Percentiles rank a stretch among this genome's conserved stretches.
These are phyloP conservation scores for Xylariomycetidae sp. DNA, from an alignment of 2,329 filamentous ascomycete species.

Conservation along the genomic window DNA sequence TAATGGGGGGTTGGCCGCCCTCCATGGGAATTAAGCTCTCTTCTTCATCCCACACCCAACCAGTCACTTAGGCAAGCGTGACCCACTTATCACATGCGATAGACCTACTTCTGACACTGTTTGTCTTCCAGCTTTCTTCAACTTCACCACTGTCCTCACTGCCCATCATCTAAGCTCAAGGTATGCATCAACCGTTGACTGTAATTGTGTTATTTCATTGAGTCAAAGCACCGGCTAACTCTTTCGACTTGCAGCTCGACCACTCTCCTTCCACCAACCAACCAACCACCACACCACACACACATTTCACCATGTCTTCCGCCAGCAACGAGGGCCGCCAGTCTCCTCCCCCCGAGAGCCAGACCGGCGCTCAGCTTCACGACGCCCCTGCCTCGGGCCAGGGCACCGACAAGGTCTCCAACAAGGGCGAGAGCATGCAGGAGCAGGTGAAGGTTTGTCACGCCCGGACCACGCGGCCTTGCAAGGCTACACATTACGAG, in stretches of 20 bases:
- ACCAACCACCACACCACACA: slow-evolving; percentile 11
- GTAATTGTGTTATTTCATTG: too few species aligned
- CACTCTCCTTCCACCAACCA: slow-evolving; percentile 1
- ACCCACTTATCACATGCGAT: too few species aligned
- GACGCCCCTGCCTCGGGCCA: slow-evolving; percentile 52
- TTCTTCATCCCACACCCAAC: too few species aligned
- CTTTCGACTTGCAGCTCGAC: slow-evolving; percentile 5
- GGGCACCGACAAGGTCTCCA: slow-evolving; percentile 47
- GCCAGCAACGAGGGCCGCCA: slow-evolving; percentile 55
- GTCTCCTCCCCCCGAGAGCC: slow-evolving; percentile 68
- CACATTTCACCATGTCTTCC: slow-evolving; percentile 52
- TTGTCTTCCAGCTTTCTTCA: too few species aligned
- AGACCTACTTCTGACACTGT: too few species aligned
- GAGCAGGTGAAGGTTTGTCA: slow-evolving; percentile 42
- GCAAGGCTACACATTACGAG: neutral
- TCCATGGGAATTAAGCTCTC: too few species aligned
- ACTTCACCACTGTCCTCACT: too few species aligned
- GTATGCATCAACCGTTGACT: too few species aligned
- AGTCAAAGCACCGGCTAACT: neutral
- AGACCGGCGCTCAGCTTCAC: slow-evolving; percentile 58
- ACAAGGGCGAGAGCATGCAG: slow-evolving; percentile 47
- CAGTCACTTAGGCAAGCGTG: too few species aligned
- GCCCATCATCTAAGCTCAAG: too few species aligned
- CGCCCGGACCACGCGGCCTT: too few species aligned
- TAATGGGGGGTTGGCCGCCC: too few species aligned